Evolutionary conservation across 805 yeast genomes (phyloP).

Genomic region (Yarrowia yakushimensis): DNA sequence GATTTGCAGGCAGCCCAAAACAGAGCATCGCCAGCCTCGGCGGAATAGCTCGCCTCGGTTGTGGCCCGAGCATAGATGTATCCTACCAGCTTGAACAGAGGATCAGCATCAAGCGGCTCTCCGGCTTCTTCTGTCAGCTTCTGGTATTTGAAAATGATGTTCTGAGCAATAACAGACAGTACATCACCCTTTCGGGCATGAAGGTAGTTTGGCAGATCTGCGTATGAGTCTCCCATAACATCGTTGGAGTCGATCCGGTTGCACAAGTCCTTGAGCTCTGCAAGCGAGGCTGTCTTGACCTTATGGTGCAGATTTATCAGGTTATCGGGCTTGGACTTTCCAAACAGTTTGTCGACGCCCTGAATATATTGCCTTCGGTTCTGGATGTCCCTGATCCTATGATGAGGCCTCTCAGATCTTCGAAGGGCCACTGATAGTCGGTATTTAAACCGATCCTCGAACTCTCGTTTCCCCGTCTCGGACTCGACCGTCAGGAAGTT

Average conservation of each 20-base stretch:
- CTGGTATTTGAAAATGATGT: constrained; percentile 11
- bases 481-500: not conserved
- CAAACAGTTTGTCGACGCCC: not conserved
- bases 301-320: not conserved
- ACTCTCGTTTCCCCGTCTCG: not conserved
- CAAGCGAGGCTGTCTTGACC: not conserved
- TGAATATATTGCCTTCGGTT: not conserved
- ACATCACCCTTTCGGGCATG: not conserved
- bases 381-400: not conserved
- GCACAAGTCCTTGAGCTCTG: not conserved
- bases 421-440: not conserved
- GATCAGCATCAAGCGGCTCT: not conserved
- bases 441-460: not conserved
- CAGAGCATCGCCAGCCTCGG: not conserved
- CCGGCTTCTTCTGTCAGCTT: constrained; percentile 1
- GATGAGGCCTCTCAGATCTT: not conserved
- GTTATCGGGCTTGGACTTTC: not conserved
- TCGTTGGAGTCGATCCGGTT: not conserved
- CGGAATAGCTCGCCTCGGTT: not conserved
- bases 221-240: not conserved
- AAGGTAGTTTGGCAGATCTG: not conserved
- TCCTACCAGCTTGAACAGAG: not conserved
- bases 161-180: not conserved
- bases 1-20: constrained; percentile 5
- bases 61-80: not conserved